phyloP scores from a whole-genome alignment of 1,284 basidiomycete genomes.

The Xerocomus cyaneibrunnescens region DNA sequence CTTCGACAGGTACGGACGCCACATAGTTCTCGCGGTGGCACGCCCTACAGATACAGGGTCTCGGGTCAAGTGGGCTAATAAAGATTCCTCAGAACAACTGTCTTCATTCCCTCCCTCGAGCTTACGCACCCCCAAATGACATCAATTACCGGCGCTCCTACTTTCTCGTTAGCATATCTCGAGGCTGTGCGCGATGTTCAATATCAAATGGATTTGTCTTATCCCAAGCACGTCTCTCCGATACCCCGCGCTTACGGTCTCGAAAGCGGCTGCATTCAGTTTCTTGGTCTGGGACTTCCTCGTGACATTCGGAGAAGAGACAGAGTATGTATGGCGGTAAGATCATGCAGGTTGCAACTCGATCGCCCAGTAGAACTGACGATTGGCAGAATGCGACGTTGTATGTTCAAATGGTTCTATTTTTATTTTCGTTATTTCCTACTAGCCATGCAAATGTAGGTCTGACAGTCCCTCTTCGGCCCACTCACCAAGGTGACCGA shows the following conservation, averaged over 20 bases:
- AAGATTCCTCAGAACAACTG: too few relatives aligned
- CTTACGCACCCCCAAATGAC: too few relatives aligned
- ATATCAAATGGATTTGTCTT: constrained; percentile 13
- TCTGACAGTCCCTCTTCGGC: not conserved
- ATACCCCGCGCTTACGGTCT: not conserved
- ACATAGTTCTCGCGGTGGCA: too few relatives aligned
- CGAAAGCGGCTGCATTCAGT: constrained; percentile 17
- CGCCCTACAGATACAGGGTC: too few relatives aligned
- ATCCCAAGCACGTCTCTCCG: not conserved
- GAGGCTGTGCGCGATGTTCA: constrained; percentile 10
- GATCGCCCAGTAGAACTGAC: not conserved
- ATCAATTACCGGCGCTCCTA: too few relatives aligned
- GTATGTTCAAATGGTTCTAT: constrained; percentile 22
- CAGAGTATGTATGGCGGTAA: constrained; percentile 27
- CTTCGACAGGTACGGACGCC: too few relatives aligned
- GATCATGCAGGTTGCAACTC: not conserved
- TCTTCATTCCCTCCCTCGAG: too few relatives aligned
- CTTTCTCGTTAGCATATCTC: too few relatives aligned
- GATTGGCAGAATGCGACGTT: constrained; percentile 14
- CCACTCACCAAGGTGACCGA: not conserved
- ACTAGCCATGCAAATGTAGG: constrained; percentile 18
- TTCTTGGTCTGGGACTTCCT: constrained; percentile 25
- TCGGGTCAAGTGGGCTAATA: too few relatives aligned
- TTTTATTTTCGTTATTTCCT: constrained; percentile 24
- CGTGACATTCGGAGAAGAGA: constrained; percentile 17